These are phyloP conservation scores for Malus hybrid DNA, from an alignment of 331 rosid genomes.

Conservation along the genomic window DNA sequence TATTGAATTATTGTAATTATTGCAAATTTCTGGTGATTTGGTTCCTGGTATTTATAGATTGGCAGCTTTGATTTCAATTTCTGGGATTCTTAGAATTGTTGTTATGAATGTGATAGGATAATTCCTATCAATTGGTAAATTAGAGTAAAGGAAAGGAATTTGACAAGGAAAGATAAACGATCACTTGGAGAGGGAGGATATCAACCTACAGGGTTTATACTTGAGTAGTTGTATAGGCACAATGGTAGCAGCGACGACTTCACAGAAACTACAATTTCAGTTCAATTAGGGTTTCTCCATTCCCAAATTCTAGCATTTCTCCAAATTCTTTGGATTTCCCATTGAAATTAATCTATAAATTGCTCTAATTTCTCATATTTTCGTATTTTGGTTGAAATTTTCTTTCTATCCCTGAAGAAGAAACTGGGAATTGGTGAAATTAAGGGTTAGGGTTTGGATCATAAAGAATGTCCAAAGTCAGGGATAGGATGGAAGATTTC, in stretches of 20 bases:
- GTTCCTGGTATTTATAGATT: not conserved
- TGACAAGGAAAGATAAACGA: too few relatives aligned
- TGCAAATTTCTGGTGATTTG: not conserved
- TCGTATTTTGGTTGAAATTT: not conserved
- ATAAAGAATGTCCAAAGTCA: constrained; percentile 38
- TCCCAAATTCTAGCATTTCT: too few relatives aligned
- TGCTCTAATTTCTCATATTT: not conserved
- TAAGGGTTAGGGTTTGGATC: not conserved
- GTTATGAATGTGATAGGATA: not conserved
- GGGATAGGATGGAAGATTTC: constrained; percentile 86
- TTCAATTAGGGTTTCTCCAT: too few relatives aligned
- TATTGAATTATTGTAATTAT: not conserved
- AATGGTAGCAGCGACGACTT: too few relatives aligned
- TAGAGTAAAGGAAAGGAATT: too few relatives aligned
- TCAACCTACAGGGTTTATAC: too few relatives aligned
- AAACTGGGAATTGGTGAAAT: not conserved
- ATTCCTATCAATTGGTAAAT: too few relatives aligned
- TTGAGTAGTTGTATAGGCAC: too few relatives aligned
- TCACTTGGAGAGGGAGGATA: too few relatives aligned
- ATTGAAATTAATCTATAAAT: not conserved
- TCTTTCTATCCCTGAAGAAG: not conserved
- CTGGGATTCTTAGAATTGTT: not conserved
- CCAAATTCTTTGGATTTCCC: too few relatives aligned
- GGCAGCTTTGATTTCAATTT: not conserved
- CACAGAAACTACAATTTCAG: too few relatives aligned